Conservation (phyloP, 2,329 filamentous ascomycete species). For the Ambrosiella cleistominuta region DNA sequence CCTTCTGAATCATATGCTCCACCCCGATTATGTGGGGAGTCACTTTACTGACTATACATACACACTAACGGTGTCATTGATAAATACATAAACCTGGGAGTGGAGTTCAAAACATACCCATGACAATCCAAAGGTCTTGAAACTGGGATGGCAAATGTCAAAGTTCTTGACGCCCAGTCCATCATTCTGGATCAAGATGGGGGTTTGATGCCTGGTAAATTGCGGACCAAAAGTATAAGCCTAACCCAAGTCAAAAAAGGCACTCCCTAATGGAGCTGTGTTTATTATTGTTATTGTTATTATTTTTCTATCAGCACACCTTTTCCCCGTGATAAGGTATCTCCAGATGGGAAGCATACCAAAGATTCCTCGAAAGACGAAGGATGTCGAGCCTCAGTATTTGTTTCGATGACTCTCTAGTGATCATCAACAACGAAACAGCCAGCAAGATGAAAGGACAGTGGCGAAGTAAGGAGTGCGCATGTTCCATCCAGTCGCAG, state of each 20-base stretch:
- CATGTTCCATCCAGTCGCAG: background rate
- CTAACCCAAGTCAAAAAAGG: background rate
- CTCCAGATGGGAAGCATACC: background rate
- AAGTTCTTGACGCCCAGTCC: background rate
- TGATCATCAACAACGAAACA: background rate
- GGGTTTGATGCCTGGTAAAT: background rate
- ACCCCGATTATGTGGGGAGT: background rate
- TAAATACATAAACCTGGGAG: no score
- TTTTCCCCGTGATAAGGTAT: background rate
- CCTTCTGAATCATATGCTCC: background rate
- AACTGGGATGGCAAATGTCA: background rate
- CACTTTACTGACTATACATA: no score
- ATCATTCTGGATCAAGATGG: background rate
- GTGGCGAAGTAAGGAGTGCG: background rate
- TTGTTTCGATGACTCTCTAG: background rate
- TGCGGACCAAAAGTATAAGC: background rate
- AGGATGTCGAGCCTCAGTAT: background rate
- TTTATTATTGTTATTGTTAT: no score
- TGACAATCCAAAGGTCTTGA: background rate
- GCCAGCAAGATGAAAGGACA: background rate
- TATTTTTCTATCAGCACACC: background rate
- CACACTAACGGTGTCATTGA: no score
- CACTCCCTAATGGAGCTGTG: no score
- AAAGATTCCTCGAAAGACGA: background rate
- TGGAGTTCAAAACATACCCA: background rate